These are phyloP conservation scores for Acer yangbiense DNA, from an alignment of 345 rosid species.

Conservation along the genomic window DNA sequence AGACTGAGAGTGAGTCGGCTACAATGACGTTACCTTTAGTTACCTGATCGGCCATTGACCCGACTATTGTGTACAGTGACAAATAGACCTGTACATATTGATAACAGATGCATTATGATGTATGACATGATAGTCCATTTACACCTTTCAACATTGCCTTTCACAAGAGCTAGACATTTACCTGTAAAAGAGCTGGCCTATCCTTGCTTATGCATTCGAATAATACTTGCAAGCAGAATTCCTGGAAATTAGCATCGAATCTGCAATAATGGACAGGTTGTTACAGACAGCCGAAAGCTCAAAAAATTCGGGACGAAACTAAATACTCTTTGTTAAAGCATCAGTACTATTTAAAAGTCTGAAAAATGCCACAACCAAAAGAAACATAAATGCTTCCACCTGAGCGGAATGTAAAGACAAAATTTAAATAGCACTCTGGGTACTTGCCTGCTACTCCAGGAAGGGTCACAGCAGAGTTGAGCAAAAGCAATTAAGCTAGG, in stretches of 20 bases:
- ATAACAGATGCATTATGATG: neutral
- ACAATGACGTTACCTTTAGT: constrained; percentile 37
- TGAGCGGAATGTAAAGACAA: neutral
- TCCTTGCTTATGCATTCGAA: constrained; percentile 97
- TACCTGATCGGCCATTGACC: constrained; percentile 72
- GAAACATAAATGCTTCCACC: neutral
- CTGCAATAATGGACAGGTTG: constrained; percentile 43
- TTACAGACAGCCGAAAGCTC: neutral
- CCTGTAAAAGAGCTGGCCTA: constrained; percentile 95
- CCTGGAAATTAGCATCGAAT: constrained; percentile 83
- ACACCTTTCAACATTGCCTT: neutral
- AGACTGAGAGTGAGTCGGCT: constrained; percentile 67
- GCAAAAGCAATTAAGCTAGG: constrained; percentile 96
- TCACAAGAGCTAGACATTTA: constrained; percentile 26
- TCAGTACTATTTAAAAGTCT: neutral
- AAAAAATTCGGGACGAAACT: neutral
- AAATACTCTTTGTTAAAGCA: neutral
- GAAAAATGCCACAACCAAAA: neutral
- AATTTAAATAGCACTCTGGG: neutral
- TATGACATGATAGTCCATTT: neutral
- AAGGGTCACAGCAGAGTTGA: constrained; percentile 82
- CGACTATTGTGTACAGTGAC: constrained; percentile 73
- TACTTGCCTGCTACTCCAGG: constrained; percentile 77
- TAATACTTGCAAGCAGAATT: constrained; percentile 91
- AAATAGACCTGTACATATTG: constrained; percentile 65